Base-by-base conservation (phyloP, 23 red algal genomes). In the Gracilaria domingensis region DNA sequence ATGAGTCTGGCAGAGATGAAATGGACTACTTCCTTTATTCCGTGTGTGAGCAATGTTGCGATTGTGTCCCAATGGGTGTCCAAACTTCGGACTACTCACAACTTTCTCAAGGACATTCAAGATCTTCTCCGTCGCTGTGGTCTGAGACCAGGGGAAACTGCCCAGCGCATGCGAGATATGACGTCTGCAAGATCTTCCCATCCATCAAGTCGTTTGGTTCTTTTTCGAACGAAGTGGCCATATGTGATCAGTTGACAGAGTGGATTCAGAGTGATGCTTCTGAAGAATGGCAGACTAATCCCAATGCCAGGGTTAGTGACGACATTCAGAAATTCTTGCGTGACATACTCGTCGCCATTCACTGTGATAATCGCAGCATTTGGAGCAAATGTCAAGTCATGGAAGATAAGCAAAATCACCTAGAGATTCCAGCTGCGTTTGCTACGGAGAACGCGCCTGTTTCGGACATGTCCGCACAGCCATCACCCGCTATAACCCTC, bases 11-110 rank as follows among this genome's bases (percentile, higher is more conserved):
- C 42, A 26, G 71, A 12, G 45, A 49, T 25, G 87, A 66, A 29
- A 13, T 90, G 20, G 87, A 90, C 56, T 90, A 90, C 54, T 90
- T 90, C 23, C 76, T 90, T 25, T 90, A 90, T 34, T 81, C 74
- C 7, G 76, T 90, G 11, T 90, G 87, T 71, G 87, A 90, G 37
- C 74, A 90, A 33, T 90, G 87, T 47, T 90, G 87, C 40, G 87
- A 90, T 50, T 90, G 87, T 56, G 37, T 90, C 12, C 87, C 87
- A 28, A 90, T 90, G 87, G 87, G 87, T 26, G 60, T 57, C 4
- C 23, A 53, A 39, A 18, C 37, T 29, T 28, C 17, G 1, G 87
- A 90, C 26, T 90, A 67, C 33, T 4, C 39, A 12, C 36, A 51
- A 2, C 87, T 80, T 0, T 25, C 73, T 28, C 24, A 71, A 47